A percentile compares a stretch with the other conserved stretches of the same genome.
Evolutionary conservation across 345 rosid genomes (phyloP).

Genomic region (Lumnitzera racemosa): DNA sequence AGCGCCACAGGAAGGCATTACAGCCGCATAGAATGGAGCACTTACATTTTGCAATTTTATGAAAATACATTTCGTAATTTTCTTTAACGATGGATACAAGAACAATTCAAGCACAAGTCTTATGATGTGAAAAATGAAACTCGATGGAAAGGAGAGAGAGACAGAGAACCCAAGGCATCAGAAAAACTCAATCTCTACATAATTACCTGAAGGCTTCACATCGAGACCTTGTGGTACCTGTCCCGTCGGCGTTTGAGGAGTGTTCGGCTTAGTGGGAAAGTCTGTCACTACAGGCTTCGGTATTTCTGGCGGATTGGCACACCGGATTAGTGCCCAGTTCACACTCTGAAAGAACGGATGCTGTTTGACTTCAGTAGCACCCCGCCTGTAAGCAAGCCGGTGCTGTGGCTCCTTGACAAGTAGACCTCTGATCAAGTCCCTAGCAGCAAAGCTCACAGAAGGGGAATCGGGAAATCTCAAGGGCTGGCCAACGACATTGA

Average conservation of each 20-base stretch:
- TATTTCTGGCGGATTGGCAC: slow-evolving; percentile 35
- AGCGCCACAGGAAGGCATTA: too few relatives aligned
- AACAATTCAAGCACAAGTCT: slow-evolving; percentile 2
- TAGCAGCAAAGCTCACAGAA: slow-evolving; percentile 28
- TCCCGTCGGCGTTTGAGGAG: slow-evolving; percentile 6
- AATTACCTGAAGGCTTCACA: slow-evolving; percentile 43
- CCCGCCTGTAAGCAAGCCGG: slow-evolving; percentile 30
- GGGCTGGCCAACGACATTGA: slow-evolving; percentile 38
- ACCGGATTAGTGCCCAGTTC: slow-evolving; percentile 39
- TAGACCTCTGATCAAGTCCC: slow-evolving; percentile 35
- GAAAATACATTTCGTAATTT: too few relatives aligned
- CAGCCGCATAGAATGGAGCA: too few relatives aligned
- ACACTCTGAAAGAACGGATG: slow-evolving; percentile 41
- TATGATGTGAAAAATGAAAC: neutral
- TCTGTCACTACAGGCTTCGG: slow-evolving; percentile 24
- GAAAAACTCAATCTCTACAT: slow-evolving; percentile 44
- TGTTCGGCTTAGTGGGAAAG: slow-evolving; percentile 12
- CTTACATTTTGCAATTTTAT: too few relatives aligned
- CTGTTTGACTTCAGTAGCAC: slow-evolving; percentile 41
- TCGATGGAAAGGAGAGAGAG: neutral
- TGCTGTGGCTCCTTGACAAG: slow-evolving; percentile 43
- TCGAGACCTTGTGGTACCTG: slow-evolving; percentile 20
- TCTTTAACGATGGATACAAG: neutral
- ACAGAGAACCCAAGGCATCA: slow-evolving; percentile 5
- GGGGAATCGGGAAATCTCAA: slow-evolving; percentile 36